These are phyloP conservation scores for Cladosporium sp. DNA, from an alignment of 2,329 filamentous ascomycete species.

Conservation along the genomic window DNA sequence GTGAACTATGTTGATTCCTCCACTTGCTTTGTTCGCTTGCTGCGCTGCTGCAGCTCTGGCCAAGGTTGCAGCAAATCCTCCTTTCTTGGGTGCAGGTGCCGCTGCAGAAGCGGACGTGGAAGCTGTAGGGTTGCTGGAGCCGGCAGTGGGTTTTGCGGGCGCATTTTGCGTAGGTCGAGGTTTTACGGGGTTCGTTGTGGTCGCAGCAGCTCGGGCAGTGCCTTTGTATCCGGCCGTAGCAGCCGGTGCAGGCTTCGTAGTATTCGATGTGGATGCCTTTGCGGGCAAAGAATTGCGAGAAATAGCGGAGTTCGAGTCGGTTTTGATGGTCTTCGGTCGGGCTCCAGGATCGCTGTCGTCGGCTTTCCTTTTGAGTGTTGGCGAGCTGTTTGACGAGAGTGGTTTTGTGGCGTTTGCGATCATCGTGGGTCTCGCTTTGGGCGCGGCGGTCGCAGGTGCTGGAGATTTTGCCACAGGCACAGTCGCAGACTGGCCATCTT, in stretches of 20 bases:
- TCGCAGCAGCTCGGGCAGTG: conserved; percentile 8
- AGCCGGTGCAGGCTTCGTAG: conserved; percentile 17
- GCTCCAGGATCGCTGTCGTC: conserved; percentile 39
- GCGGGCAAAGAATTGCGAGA: conserved; percentile 29
- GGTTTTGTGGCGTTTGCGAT: conserved; percentile 25
- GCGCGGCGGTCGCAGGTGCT: conserved; percentile 18
- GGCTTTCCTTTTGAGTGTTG: conserved; percentile 38
- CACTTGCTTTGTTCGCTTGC: conserved; percentile 56
- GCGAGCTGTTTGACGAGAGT: conserved; percentile 27
- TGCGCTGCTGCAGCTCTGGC: conserved; percentile 69
- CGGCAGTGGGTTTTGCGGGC: conserved; percentile 20
- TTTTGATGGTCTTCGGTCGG: conserved; percentile 35
- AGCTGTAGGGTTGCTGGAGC: conserved; percentile 26
- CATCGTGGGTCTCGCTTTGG: conserved; percentile 22
- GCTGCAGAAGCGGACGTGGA: conserved; percentile 21
- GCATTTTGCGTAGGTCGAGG: conserved; percentile 18
- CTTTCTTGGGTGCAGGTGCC: conserved; percentile 58
- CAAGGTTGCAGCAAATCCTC: conserved; percentile 73
- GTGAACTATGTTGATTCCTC: conserved; percentile 70
- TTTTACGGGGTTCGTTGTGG: conserved; percentile 19
- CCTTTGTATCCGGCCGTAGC: conserved; percentile 18
- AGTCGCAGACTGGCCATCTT: conserved; percentile 26
- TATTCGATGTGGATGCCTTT: conserved; percentile 26
- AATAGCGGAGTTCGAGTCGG: conserved; percentile 29
- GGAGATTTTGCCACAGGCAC: conserved; percentile 7